phyloP scores from a whole-genome alignment of 2,329 filamentous ascomycete species.

The Dothideomycetes sp. region DNA sequence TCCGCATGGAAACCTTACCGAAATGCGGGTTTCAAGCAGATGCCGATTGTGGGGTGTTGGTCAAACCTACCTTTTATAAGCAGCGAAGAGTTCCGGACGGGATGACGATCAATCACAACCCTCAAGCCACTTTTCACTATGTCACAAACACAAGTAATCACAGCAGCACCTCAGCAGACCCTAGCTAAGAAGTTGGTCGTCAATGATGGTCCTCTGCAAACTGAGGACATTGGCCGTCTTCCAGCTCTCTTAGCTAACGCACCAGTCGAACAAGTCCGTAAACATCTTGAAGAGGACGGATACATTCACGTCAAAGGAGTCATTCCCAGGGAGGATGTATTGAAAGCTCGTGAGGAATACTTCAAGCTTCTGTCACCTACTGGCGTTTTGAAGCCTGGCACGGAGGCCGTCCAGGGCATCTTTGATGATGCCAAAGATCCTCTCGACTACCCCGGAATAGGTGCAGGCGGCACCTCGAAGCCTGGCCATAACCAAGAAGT shows the following conservation, averaged over 20 bases:
- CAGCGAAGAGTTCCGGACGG: too few relatives aligned
- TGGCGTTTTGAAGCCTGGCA: conserved; percentile 31
- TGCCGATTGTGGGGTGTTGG: too few relatives aligned
- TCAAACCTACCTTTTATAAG: too few relatives aligned
- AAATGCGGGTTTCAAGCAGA: too few relatives aligned
- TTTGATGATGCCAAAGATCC: conserved; percentile 31
- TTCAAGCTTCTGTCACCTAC: conserved; percentile 32
- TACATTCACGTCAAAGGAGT: conserved; percentile 37
- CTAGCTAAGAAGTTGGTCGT: conserved; percentile 10
- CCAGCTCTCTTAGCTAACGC: conserved; percentile 1
- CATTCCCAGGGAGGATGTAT: conserved; percentile 35
- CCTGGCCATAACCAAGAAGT: neutral
- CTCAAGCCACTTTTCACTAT: too few relatives aligned
- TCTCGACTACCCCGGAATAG: conserved; percentile 29
- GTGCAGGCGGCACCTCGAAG: conserved; percentile 14
- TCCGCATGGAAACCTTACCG: too few relatives aligned
- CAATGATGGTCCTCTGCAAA: conserved; percentile 9
- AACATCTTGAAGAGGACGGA: conserved; percentile 2
- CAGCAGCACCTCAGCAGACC: too few relatives aligned
- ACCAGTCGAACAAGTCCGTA: conserved; percentile 6
- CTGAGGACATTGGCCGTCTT: neutral
- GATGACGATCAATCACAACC: too few relatives aligned
- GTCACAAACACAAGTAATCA: too few relatives aligned
- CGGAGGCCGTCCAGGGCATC: conserved; percentile 32
- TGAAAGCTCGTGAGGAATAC: conserved; percentile 32